Evolutionary conservation across 208 protist species (phyloP), one percentile per base, ranked within the genome.

Genomic region (Herpetomonas samuelpessoai): DNA sequence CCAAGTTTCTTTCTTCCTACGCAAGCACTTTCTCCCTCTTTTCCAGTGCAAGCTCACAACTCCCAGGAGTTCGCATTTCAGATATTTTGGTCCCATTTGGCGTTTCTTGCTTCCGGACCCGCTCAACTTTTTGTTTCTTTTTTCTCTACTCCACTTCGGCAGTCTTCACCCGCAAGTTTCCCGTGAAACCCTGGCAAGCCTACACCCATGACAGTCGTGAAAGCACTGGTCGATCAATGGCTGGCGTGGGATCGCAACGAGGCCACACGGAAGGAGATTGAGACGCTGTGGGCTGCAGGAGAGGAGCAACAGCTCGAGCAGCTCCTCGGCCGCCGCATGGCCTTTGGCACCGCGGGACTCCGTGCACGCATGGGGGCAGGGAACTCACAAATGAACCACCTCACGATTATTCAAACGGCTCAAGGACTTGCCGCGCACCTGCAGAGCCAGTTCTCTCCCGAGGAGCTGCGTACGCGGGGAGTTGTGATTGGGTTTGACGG

Each of bases 261-360:
- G 3, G 41, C 59, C 38, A 91, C 86, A 2, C 72, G 73, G 24
- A 29, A 27, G 0, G 74, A 62, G 19, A 80, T 95, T 52, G 55
- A 89, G 35, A 47, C 50, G 7, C 68, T 91, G 39, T 68, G 48
- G 39, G 65, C 27, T 1, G 60, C 61, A 38, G 60, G 67, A 25
- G 65, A 83, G 24, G 62, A 55, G 10, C 35, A 25, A n/a, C 38
- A 73, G 64, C 76, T 98, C 31, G 27, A 74, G n/a, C 64, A 72
- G 21, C 66, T 83, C 18, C 72, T 99, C n/a, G 58, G 47, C n/a
- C 71, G 46, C 24, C 86, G 95, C 62, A 95, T 99, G 71, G 66
- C 68, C 29, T 99, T 99, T 74, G 97, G 96, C 54, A 99, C 97
- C 1, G 97, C 97, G 22, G 96, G 94, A 1, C 83, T 99, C 22